A percentile compares a stretch with the other conserved stretches of the same genome.
phyloP scores from a whole-genome alignment of 306 rosid species.

The Alnus rubra region DNA sequence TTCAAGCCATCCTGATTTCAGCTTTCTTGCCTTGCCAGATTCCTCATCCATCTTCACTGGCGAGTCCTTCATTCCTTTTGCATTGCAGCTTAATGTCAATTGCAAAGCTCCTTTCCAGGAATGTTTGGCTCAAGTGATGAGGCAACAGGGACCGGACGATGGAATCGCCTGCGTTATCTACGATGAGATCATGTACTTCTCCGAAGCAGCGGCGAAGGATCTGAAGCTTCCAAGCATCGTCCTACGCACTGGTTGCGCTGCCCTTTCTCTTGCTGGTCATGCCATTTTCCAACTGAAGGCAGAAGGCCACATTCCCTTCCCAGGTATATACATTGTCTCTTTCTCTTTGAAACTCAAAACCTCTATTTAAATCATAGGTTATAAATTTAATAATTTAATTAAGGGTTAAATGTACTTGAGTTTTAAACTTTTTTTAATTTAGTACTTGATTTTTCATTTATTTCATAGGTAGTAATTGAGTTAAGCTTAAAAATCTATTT shows the following conservation, averaged over 20 bases:
- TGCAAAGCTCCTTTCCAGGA: conserved; percentile 32
- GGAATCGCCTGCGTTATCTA: conserved; percentile 39
- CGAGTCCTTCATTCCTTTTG: too few relatives aligned
- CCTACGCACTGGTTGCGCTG: conserved; percentile 33
- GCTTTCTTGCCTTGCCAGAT: conserved; percentile 35
- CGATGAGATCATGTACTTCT: conserved; percentile 35
- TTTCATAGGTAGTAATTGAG: too few relatives aligned
- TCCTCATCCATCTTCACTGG: conserved; percentile 32
- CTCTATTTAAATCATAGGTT: too few relatives aligned
- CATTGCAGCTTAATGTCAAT: conserved; percentile 14
- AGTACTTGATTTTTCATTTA: too few relatives aligned
- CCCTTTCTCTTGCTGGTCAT: conserved; percentile 30
- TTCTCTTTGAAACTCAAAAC: too few relatives aligned
- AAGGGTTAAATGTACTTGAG: too few relatives aligned
- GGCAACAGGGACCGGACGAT: conserved; percentile 13
- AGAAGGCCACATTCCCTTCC: conserved; percentile 34
- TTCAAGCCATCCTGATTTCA: conserved; percentile 35
- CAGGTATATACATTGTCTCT: conserved; percentile 25
- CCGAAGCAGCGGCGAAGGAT: conserved; percentile 28
- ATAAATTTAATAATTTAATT: too few relatives aligned
- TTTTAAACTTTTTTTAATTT: too few relatives aligned
- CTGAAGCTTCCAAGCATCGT: conserved; percentile 32
- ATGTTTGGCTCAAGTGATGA: conserved; percentile 7
- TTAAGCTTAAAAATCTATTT: too few relatives aligned
- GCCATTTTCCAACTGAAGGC: conserved; percentile 16